Base-by-base conservation (phyloP, 2,329 filamentous ascomycete genomes). In the Aspergillus sp. region DNA sequence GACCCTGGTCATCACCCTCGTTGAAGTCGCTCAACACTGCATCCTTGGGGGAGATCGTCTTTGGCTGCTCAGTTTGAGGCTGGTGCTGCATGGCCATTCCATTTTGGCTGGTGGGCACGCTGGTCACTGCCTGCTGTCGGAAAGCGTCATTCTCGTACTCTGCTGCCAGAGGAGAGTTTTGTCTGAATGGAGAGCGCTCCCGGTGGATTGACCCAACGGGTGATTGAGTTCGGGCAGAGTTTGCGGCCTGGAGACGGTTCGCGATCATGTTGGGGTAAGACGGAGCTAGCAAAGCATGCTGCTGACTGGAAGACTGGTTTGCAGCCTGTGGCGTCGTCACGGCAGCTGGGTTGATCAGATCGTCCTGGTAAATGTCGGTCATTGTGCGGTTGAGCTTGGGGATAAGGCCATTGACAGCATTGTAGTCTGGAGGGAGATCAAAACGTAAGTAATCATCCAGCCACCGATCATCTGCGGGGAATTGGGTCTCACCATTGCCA, bases 1-100 rank as follows among this genome's bases (percentile, higher is more conserved):
- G 86, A 58, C 86, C 86, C 4, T 84, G 77, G 48, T 89, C 88
- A 17, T 88, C 86, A 0, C 80, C 75, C 40, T 95, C 91, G 60
- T 88, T 85, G 70, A 93, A 96, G 59, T 97, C 93, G 14, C n/a
- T 43, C 50, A 97, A 77, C 59, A 96, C 77, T 1, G 93, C 90
- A 68, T 98, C 93, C 76, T 96, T 96, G 23, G 93, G 95, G 1
- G 93, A 98, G 47, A 99, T 96, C 0, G 93, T 96, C 74, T 91
- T 90, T 1, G 86, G 82, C n/a, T 88, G 70, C 27, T 31, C 9
- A 39, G 71, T 65, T 60, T 73, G 65, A 51, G 75, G 65, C 44
- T 65, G 51, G 44, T 64, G 51, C 23, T 63, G 59, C 54, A 72
- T 60, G n/a, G 57, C 63, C 61, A 73, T 78, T 53, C 68, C 64